phyloP scores from a whole-genome alignment of 1,284 basidiomycete genomes.

The Sanghuangporus weigelae region DNA sequence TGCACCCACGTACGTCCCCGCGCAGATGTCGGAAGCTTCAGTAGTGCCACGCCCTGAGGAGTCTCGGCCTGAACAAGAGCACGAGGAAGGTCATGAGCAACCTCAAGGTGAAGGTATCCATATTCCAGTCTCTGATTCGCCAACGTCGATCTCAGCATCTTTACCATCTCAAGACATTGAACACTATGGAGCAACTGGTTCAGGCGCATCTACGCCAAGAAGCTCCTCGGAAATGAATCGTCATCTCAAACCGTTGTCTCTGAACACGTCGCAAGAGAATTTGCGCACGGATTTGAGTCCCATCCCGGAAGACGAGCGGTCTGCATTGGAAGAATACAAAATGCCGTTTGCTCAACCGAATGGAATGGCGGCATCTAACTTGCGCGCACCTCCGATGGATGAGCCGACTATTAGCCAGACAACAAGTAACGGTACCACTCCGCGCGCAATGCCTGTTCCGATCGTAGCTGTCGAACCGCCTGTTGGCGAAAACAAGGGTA shows the following conservation, averaged over 20 bases:
- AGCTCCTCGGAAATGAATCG: not conserved
- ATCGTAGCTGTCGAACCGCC: not conserved
- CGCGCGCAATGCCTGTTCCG: not conserved
- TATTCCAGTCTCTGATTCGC: slow-evolving; percentile 18
- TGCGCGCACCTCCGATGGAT: slow-evolving; percentile 2
- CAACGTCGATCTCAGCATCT: slow-evolving; percentile 11
- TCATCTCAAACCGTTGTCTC: slow-evolving; percentile 4
- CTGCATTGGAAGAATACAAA: slow-evolving; percentile 9
- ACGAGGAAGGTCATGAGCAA: not conserved
- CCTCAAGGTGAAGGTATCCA: slow-evolving; percentile 7
- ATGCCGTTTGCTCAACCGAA: not conserved
- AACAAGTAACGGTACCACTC: slow-evolving; percentile 11
- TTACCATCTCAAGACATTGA: slow-evolving; percentile 2
- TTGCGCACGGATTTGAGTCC: slow-evolving; percentile 12
- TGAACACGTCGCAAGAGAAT: slow-evolving; percentile 5
- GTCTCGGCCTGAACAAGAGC: not conserved
- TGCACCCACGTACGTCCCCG: not conserved
- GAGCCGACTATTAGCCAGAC: not conserved
- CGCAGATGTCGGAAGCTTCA: slow-evolving; percentile 8
- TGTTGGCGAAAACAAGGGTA: slow-evolving; percentile 9
- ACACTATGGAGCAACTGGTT: not conserved
- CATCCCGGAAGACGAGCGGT: slow-evolving; percentile 13
- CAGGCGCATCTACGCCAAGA: not conserved
- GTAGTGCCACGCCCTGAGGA: slow-evolving; percentile 2
- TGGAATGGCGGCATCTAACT: not conserved